These are phyloP conservation scores for Pythium biforme DNA, from an alignment of 352 stramenopile species.

Conservation along the genomic window DNA sequence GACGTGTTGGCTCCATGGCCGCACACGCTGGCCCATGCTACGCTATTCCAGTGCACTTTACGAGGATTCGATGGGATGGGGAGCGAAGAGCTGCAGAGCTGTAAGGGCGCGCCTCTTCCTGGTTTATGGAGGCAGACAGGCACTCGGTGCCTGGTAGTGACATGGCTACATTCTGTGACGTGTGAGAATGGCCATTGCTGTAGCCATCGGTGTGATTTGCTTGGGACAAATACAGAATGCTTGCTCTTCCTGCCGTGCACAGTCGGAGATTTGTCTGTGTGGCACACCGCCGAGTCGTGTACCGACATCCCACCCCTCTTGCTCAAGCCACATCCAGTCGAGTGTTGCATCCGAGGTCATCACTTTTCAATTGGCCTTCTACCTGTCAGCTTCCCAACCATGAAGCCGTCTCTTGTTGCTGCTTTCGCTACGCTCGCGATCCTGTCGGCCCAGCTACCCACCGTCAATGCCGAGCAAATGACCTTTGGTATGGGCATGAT, in stretches of 20 bases:
- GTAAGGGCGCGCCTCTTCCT: neutral
- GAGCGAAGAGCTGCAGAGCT: neutral
- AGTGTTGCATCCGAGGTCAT: no score
- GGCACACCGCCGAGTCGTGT: neutral
- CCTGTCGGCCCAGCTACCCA: neutral
- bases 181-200: neutral
- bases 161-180: neutral
- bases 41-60: neutral
- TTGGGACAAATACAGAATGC: neutral
- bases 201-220: neutral
- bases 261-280: no score
- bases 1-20: neutral
- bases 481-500: slow-evolving; percentile 8
- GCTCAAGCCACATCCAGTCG: neutral
- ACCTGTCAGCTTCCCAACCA: neutral
- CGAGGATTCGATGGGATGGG: neutral
- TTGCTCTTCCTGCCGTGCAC: no score
- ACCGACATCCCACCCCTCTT: neutral
- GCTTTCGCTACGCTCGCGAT: neutral
- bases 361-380: neutral
- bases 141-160: neutral
- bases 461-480: neutral
- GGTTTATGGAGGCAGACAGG: neutral
- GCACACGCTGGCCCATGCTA: neutral
- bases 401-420: neutral